Evolutionary conservation across 164 flowering plant genomes (phyloP).

Genomic region (Vitis amurensis): DNA sequence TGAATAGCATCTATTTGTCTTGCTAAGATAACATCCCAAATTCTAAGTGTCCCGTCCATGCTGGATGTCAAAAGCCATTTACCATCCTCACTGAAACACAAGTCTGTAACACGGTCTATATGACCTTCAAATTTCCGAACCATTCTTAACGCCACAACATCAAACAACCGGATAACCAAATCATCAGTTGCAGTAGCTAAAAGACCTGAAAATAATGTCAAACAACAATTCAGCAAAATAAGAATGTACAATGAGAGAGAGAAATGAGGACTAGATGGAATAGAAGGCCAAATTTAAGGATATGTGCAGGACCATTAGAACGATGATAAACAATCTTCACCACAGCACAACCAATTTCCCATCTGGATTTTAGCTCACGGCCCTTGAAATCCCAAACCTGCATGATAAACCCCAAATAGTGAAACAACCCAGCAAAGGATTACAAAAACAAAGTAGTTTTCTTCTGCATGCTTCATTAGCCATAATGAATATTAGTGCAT

Average conservation of each 20-base stretch:
- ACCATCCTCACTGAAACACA: constrained; percentile 98
- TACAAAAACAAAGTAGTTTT: not conserved
- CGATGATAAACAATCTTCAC: constrained; percentile 84
- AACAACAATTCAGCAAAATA: not conserved
- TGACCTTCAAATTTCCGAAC: constrained; percentile 98
- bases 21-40: constrained; percentile 95
- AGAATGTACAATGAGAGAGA: not conserved
- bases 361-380: constrained; percentile 67
- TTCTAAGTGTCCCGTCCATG: constrained; percentile 95
- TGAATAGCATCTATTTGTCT: constrained; percentile 89
- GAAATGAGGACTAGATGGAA: not conserved
- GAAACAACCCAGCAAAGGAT: not conserved
- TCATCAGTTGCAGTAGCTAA: constrained; percentile 90
- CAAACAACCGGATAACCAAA: constrained; percentile 75
- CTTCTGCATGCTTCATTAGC: not conserved
- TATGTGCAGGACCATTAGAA: constrained; percentile 56
- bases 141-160: constrained; percentile 73
- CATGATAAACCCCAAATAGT: constrained; percentile 5
- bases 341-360: constrained; percentile 74
- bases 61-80: constrained; percentile 96
- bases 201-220: constrained; percentile 54
- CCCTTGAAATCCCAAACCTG: constrained; percentile 97
- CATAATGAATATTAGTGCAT: not conserved
- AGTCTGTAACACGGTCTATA: constrained; percentile 87
- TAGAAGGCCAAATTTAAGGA: not conserved